Evolutionary conservation across 1,284 basidiomycete species (phyloP).

Genomic region (Schizopora paradoxa): DNA sequence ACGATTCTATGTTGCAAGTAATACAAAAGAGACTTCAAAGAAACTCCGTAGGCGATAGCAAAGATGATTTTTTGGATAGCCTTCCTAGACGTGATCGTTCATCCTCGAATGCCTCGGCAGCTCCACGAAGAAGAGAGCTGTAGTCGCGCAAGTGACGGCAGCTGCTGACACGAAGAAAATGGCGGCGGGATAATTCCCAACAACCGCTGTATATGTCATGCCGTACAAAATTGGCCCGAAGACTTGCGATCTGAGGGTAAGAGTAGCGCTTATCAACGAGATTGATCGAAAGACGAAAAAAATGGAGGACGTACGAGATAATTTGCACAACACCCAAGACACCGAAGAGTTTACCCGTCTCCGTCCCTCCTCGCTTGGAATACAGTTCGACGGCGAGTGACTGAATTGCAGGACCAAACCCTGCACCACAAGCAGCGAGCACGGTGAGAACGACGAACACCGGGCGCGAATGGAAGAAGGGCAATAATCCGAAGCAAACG

Average conservation of each 20-base stretch:
- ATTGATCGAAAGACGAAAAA: background rate
- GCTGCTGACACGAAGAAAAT: slow-evolving; percentile 46
- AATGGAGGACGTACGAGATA: slow-evolving; percentile 43
- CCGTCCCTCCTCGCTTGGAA: slow-evolving; percentile 31
- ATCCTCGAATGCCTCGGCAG: background rate
- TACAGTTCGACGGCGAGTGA: slow-evolving; percentile 64
- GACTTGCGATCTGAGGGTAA: slow-evolving; percentile 43
- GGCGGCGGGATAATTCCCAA: slow-evolving; percentile 49
- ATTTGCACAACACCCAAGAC: slow-evolving; percentile 65
- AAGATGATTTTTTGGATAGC: background rate
- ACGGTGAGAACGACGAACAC: slow-evolving; percentile 45
- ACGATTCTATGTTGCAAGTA: no score
- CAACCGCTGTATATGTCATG: slow-evolving; percentile 53
- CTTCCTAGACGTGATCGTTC: background rate
- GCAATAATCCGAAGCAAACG: slow-evolving; percentile 47
- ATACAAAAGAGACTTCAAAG: background rate
- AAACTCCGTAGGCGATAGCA: background rate
- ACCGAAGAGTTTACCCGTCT: slow-evolving; percentile 65
- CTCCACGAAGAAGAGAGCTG: slow-evolving; percentile 9
- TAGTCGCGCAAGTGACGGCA: slow-evolving; percentile 1
- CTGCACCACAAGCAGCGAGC: slow-evolving; percentile 47
- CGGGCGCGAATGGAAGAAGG: slow-evolving; percentile 33
- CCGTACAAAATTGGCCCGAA: slow-evolving; percentile 59
- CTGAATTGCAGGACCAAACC: slow-evolving; percentile 60
- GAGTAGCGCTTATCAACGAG: background rate